Evolutionary conservation across 768 basidiomycete genomes (phyloP).

Genomic region (Podaxis sp.): DNA sequence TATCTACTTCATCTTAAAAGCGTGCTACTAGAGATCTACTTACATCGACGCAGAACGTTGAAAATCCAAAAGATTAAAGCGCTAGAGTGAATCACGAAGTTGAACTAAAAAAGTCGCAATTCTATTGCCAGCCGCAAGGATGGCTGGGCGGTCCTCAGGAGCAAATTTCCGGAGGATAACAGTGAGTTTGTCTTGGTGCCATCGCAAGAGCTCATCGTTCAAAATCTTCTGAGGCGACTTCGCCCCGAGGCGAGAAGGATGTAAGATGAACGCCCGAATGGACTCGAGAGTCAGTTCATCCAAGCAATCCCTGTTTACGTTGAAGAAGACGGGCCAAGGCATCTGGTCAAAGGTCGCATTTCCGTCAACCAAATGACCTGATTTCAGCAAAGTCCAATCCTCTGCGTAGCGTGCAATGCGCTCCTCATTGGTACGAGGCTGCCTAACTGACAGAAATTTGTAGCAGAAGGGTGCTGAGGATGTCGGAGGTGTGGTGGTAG

Average conservation of each 20-base stretch:
- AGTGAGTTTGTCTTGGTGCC: constrained; percentile 1
- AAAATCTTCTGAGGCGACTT: not conserved
- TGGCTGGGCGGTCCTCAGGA: not conserved
- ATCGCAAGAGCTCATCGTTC: not conserved
- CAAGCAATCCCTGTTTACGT: not conserved
- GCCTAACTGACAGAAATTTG: not conserved
- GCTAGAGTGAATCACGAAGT: not conserved
- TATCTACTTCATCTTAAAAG: not conserved
- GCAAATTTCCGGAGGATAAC: not conserved
- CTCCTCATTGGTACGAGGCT: not conserved
- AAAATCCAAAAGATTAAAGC: not conserved
- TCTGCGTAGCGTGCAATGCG: not conserved
- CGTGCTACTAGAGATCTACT: not conserved
- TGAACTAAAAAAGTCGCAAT: not conserved
- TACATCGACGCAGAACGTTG: not conserved
- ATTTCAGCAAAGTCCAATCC: constrained; percentile 1
- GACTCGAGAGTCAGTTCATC: not conserved
- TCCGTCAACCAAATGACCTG: not conserved
- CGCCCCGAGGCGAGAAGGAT: not conserved
- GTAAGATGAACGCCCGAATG: not conserved
- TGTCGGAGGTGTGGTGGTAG: not conserved
- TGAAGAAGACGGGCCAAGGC: constrained; percentile 1
- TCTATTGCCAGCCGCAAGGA: not conserved
- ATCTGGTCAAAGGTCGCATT: constrained; percentile 1
- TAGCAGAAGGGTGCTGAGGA: not conserved